Percentiles rank a stretch among this genome's conserved stretches.
Conservation (phyloP, 2,329 filamentous ascomycete genomes). For the Phialemonium atrogriseum region DNA sequence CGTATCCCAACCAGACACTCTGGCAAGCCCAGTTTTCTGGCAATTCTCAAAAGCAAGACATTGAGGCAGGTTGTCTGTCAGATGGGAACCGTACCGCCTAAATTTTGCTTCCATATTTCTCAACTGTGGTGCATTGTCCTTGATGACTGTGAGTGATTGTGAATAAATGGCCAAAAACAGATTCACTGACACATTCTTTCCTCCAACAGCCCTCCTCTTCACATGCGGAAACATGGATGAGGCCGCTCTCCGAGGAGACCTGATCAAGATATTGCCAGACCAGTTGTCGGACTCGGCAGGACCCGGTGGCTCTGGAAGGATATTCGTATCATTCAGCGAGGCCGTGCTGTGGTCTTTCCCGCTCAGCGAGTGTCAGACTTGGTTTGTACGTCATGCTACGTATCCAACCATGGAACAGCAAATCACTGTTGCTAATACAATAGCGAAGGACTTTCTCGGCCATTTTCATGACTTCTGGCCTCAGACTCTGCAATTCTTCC, state of each 20-base stretch:
- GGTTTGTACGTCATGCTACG: slow-evolving; percentile 40
- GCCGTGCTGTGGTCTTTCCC: slow-evolving; percentile 30
- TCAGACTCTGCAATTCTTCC: slow-evolving; percentile 23
- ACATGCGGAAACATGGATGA: slow-evolving; percentile 33
- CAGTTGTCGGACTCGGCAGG: slow-evolving; percentile 17
- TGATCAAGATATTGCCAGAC: slow-evolving; percentile 20
- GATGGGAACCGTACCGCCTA: slow-evolving; percentile 22
- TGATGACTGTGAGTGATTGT: slow-evolving; percentile 29
- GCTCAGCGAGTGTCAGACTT: slow-evolving; percentile 30
- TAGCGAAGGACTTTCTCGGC: slow-evolving; percentile 30
- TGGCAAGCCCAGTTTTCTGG: slow-evolving; percentile 34
- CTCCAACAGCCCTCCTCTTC: slow-evolving; percentile 22
- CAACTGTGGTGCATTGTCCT: slow-evolving; percentile 40
- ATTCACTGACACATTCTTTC: slow-evolving; percentile 4
- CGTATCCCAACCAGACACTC: slow-evolving; percentile 34
- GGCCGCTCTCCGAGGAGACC: slow-evolving; percentile 23
- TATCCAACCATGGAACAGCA: too few relatives aligned
- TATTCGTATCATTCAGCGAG: slow-evolving; percentile 22
- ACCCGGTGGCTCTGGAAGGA: not conserved
- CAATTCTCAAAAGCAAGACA: slow-evolving; percentile 28
- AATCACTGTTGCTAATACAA: too few relatives aligned
- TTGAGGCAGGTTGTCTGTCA: slow-evolving; percentile 38
- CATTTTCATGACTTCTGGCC: slow-evolving; percentile 37
- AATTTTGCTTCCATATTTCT: slow-evolving; percentile 36
- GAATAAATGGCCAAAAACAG: not conserved